phyloP scores from a whole-genome alignment of 352 stramenopile species.

The Phytopythium montanum region DNA sequence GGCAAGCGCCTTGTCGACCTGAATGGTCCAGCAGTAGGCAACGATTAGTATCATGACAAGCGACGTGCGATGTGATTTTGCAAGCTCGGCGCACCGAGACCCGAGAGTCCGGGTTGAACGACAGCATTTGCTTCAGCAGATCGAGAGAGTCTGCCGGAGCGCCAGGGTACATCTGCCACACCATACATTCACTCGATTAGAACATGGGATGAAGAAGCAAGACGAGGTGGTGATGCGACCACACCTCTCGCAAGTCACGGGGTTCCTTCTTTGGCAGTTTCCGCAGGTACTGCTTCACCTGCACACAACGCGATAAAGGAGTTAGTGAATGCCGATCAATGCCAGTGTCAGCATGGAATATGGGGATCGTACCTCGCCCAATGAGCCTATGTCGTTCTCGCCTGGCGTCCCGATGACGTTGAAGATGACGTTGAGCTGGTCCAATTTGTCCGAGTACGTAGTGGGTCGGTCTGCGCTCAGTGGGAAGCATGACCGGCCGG shows the following conservation, averaged over 20 bases:
- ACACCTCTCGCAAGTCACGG: constrained; percentile 65
- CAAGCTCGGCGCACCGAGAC: constrained; percentile 57
- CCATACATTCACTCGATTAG: constrained; percentile 1
- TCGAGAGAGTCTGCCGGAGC: constrained; percentile 78
- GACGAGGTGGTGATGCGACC: neutral
- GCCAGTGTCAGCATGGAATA: neutral
- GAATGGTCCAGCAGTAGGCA: neutral
- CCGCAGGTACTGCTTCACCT: constrained; percentile 82
- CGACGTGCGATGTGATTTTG: too few species aligned
- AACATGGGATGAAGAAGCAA: neutral
- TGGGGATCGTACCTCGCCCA: constrained; percentile 38
- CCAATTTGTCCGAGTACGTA: constrained; percentile 85
- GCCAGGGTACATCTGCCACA: constrained; percentile 72
- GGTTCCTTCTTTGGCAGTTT: constrained; percentile 84
- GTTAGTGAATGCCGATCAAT: neutral
- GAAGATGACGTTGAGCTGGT: constrained; percentile 96
- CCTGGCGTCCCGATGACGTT: constrained; percentile 93
- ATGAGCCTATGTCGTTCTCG: constrained; percentile 84
- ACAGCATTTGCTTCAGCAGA: constrained; percentile 83
- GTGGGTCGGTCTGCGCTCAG: constrained; percentile 78
- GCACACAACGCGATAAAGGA: neutral
- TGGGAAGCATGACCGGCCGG: constrained; percentile 82
- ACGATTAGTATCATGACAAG: neutral
- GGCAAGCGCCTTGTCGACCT: constrained; percentile 81
- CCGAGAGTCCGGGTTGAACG: constrained; percentile 76